Evolutionary conservation across 2,329 filamentous ascomycete genomes (phyloP).

Genomic region (Arthrobotrys entomopaga): DNA sequence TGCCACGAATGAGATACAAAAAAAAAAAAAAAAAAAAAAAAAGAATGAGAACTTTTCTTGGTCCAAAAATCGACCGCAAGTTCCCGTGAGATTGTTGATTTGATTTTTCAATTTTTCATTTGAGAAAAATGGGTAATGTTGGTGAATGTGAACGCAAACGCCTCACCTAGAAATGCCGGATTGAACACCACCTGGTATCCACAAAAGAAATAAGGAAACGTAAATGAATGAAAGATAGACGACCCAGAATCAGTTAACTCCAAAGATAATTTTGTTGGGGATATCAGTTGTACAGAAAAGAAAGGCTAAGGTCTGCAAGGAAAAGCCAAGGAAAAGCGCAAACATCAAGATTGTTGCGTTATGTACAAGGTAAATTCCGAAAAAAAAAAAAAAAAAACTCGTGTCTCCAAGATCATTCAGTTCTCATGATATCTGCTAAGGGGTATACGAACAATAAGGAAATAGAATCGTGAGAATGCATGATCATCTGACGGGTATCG

Average conservation of each 20-base stretch:
- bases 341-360: constrained; percentile 16
- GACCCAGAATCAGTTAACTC: constrained; percentile 38
- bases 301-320: constrained; percentile 43
- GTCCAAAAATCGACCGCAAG: constrained; percentile 25
- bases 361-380: constrained; percentile 35
- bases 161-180: constrained; percentile 45
- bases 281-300: constrained; percentile 48
- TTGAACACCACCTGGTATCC: constrained; percentile 55
- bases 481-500: constrained; percentile 33
- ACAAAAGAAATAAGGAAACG: constrained; percentile 28
- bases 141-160: constrained; percentile 37
- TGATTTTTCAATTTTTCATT: constrained; percentile 29
- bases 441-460: constrained; percentile 54
- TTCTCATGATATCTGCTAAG: constrained; percentile 46
- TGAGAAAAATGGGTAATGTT: constrained; percentile 2
- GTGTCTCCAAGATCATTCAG: constrained; percentile 47
- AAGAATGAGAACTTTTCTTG: constrained; percentile 47
- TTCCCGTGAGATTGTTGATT: constrained; percentile 37
- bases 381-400: no score
- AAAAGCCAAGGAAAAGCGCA: constrained; percentile 20
- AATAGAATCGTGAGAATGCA: constrained; percentile 49
- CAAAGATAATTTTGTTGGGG: constrained; percentile 42
- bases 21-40: constrained; percentile 10
- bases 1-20: constrained; percentile 31
- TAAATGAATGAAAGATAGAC: constrained; percentile 32